Evolutionary conservation across 2,329 filamentous ascomycete species (phyloP), one percentile per base, ranked within the genome.

Genomic region (Apiospora aurea): DNA sequence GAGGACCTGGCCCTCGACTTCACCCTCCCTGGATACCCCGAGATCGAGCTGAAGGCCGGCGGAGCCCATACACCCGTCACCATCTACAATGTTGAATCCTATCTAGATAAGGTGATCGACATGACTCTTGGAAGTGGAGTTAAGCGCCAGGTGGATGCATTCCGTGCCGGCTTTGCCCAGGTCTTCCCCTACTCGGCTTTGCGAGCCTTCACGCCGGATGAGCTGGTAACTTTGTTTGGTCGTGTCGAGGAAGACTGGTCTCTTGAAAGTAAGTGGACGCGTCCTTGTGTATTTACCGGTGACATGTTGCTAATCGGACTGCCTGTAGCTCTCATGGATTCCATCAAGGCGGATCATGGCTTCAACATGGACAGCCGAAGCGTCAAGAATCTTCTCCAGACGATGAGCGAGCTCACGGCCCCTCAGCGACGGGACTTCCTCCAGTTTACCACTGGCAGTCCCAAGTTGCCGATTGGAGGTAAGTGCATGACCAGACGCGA

Each of bases 351-450:
- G 41, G 96, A 99, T 78, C 96, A 99, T 80, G 96, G 96, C 11
- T 99, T 94, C 86, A 99, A 98, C 78, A 96, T 99, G 90, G 96
- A 99, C 80, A 98, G 96, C 86, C 94, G 92, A 84, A 98, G 93
- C 79, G 95, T 99, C 67, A 94, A 92, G 78, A 98, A 99, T 78
- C 82, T 99, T 75, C 87, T 99, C 24, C 95, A 98, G 78, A 92
- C 92, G 13, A 98, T 99, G 96, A 98, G 95, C 80, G 93, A 97
- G 80, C 88, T 98, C 70, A 89, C 88, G 10, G 83, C 88, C 1
- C 83, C 90, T 64, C 90, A 97, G 80, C 93, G 95, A 73, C 92
- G 96, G 61, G 95, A 98, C 78, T 99, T 99, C 84, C 85, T 99
- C 76, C 96, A 99, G 79, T 99, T 99, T 82, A 96, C 97, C 43